Conservation (phyloP, 2,329 filamentous ascomycete genomes). For the Aspergillus novoparasiticus region DNA sequence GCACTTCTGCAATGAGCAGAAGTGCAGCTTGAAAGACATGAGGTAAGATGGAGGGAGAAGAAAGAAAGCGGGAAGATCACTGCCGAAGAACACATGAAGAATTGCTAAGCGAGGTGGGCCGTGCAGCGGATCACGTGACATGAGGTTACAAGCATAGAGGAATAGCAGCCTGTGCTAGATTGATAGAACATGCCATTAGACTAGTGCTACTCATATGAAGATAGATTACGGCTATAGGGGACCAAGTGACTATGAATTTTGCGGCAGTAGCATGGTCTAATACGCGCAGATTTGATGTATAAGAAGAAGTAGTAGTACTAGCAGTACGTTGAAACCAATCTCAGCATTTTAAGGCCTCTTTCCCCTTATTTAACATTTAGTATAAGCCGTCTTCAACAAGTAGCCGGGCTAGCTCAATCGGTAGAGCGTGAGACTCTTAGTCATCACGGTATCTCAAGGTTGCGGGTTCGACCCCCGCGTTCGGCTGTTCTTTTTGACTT, state of each 20-base stretch:
- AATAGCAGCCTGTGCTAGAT: too few relatives aligned
- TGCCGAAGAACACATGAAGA: constrained; percentile 21
- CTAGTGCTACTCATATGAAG: too few relatives aligned
- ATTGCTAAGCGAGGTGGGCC: constrained; percentile 40
- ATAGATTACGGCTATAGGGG: too few relatives aligned
- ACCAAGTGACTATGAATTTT: too few relatives aligned
- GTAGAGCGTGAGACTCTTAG: constrained; percentile 55
- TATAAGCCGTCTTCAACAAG: neutral
- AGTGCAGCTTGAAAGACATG: constrained; percentile 26
- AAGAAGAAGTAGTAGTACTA: too few relatives aligned
- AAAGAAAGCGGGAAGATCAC: constrained; percentile 20
- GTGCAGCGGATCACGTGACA: constrained; percentile 31
- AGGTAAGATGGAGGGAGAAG: constrained; percentile 16
- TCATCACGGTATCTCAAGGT: constrained; percentile 31
- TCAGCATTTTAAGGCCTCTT: neutral
- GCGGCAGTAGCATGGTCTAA: too few relatives aligned
- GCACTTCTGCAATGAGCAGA: constrained; percentile 30
- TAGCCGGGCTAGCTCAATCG: constrained; percentile 55
- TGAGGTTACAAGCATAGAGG: too few relatives aligned
- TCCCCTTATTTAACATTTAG: neutral
- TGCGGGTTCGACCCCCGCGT: constrained; percentile 48
- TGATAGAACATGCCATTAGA: too few relatives aligned
- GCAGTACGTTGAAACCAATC: too few relatives aligned
- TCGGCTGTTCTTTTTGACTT: constrained; percentile 31
- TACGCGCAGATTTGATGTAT: too few relatives aligned